These are phyloP conservation scores for Lipomyces lipofer DNA, from an alignment of 805 yeast species.

Conservation along the genomic window DNA sequence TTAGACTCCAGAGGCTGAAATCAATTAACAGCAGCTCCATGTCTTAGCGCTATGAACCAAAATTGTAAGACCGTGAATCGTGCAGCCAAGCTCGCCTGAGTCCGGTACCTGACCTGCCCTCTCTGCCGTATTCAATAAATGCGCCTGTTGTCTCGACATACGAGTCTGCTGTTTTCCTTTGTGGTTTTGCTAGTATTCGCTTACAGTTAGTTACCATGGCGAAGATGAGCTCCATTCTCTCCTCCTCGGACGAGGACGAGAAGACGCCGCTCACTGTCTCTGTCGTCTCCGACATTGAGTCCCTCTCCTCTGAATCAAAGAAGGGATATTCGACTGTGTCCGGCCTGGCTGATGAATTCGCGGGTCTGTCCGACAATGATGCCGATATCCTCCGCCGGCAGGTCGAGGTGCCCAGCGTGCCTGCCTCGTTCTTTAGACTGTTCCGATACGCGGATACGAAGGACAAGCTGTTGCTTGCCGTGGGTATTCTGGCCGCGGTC, in stretches of 20 bases:
- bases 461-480: constrained; percentile 36
- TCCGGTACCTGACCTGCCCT: too few relatives aligned
- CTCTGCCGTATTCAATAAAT: too few relatives aligned
- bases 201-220: too few relatives aligned
- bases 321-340: constrained; percentile 23
- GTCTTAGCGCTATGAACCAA: too few relatives aligned
- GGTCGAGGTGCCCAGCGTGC: constrained; percentile 31
- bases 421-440: constrained; percentile 35
- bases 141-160: too few relatives aligned
- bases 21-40: too few relatives aligned
- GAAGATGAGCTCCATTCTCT: not conserved
- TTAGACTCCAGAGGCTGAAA: too few relatives aligned
- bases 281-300: not conserved
- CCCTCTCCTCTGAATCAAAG: not conserved
- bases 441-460: constrained; percentile 40
- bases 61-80: too few relatives aligned
- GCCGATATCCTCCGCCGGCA: constrained; percentile 41
- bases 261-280: constrained; percentile 6
- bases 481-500: constrained; percentile 40
- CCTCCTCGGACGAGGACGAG: constrained; percentile 4
- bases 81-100: too few relatives aligned
- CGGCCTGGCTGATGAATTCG: constrained; percentile 30
- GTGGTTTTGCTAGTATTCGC: too few relatives aligned
- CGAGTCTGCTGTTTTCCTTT: too few relatives aligned
- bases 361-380: constrained; percentile 37